Conservation (phyloP, 2,329 filamentous ascomycete genomes). For the Penicillium sp. region DNA sequence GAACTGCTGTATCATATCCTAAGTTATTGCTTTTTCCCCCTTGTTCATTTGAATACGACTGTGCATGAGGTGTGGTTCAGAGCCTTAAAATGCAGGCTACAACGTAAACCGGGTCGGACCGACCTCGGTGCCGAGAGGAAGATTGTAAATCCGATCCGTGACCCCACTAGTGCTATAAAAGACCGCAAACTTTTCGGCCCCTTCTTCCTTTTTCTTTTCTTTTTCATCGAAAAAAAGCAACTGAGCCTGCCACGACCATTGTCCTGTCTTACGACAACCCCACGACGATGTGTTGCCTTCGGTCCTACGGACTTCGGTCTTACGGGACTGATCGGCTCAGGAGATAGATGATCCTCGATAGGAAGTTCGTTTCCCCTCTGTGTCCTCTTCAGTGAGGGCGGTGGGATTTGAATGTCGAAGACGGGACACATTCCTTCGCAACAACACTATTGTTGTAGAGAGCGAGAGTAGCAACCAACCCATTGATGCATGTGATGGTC, state of each 20-base stretch:
- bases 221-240: slow-evolving; percentile 58
- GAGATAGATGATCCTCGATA: slow-evolving; percentile 64
- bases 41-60: not conserved
- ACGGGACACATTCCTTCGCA: slow-evolving; percentile 55
- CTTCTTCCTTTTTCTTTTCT: slow-evolving; percentile 44
- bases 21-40: not conserved
- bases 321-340: slow-evolving; percentile 59
- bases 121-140: slow-evolving; percentile 8
- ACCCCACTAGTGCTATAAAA: slow-evolving; percentile 32
- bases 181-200: slow-evolving; percentile 14
- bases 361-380: slow-evolving; percentile 69
- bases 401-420: slow-evolving; percentile 70
- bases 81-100: not conserved
- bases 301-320: slow-evolving; percentile 56
- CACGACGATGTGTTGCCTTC: slow-evolving; percentile 70
- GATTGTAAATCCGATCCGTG: slow-evolving; percentile 31
- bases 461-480: not conserved
- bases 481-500: not conserved
- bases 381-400: slow-evolving; percentile 70
- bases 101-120: not conserved
- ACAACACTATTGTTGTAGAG: not conserved
- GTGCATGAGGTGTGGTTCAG: not conserved
- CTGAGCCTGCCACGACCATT: slow-evolving; percentile 70
- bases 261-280: slow-evolving; percentile 48
- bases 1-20: slow-evolving; percentile 3